These are phyloP conservation scores for Fusarium tricinctum DNA, from an alignment of 2,329 filamentous ascomycete species.

Conservation along the genomic window DNA sequence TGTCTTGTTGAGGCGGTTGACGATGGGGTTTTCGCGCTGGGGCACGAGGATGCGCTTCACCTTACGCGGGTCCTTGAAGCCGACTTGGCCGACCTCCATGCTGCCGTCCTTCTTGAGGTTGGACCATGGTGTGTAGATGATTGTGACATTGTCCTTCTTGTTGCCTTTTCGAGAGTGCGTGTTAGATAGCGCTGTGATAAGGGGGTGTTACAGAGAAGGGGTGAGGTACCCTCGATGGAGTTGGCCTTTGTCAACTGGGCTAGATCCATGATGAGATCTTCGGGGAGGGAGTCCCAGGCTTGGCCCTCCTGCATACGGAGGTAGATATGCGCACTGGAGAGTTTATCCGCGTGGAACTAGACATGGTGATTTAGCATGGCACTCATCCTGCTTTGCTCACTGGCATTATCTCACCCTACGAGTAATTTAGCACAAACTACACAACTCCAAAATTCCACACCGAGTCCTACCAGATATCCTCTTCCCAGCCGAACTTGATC, in stretches of 20 bases:
- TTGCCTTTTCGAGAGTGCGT: constrained; percentile 72
- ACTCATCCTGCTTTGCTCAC: not conserved
- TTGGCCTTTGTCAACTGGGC: constrained; percentile 99
- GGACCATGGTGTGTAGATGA: constrained; percentile 98
- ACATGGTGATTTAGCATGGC: not conserved
- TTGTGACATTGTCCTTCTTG: constrained; percentile 96
- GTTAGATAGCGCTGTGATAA: not conserved
- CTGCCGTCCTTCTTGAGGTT: constrained; percentile 95
- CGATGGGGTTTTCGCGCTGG: constrained; percentile 86
- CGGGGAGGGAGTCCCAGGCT: constrained; percentile 85
- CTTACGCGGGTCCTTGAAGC: constrained; percentile 89
- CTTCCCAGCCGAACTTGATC: constrained; percentile 93
- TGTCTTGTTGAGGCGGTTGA: constrained; percentile 99
- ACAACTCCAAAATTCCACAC: not conserved
- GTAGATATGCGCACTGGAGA: constrained; percentile 97
- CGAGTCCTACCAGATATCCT: constrained; percentile 86
- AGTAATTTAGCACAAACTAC: constrained; percentile 21
- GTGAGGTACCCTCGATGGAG: constrained; percentile 84
- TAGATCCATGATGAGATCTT: constrained; percentile 83
- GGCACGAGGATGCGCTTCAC: constrained; percentile 85
- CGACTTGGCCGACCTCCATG: constrained; percentile 95
- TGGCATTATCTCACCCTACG: constrained; percentile 39
- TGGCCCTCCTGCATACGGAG: constrained; percentile 84
- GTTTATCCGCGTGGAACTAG: constrained; percentile 96
- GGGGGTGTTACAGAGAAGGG: too few relatives aligned